Evolutionary conservation across 2,329 filamentous ascomycete genomes (phyloP).

Genomic region (Corinectria fuckeliana): DNA sequence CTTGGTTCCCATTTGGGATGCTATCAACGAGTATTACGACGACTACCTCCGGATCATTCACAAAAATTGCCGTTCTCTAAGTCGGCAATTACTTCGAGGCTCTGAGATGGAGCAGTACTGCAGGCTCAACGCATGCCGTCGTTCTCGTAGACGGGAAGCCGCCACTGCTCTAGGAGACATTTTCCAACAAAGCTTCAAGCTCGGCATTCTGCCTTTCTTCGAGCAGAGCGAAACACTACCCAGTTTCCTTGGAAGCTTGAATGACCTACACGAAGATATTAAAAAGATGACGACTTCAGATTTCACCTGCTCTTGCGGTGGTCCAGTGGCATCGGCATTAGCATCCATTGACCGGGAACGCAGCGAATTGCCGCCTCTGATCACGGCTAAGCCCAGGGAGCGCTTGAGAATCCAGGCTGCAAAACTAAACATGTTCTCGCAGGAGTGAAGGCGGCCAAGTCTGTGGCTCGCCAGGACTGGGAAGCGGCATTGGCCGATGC

Average conservation of each 20-base stretch:
- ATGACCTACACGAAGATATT: neutral
- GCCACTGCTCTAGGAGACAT: neutral
- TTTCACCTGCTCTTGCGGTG: neutral
- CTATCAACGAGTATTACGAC: neutral
- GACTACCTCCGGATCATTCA: neutral
- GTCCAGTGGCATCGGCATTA: neutral
- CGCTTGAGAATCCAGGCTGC: neutral
- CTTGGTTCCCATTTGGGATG: too few relatives aligned
- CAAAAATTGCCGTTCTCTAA: too few relatives aligned
- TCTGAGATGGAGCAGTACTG: neutral
- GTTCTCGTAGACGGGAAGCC: too few relatives aligned
- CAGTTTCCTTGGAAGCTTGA: neutral
- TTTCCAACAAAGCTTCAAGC: neutral
- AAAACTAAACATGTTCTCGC: neutral
- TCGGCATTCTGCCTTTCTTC: neutral
- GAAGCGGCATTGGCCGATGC: neutral
- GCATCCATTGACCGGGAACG: neutral
- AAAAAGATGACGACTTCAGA: rapidly evolving
- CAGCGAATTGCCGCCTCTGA: neutral
- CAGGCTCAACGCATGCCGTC: neutral
- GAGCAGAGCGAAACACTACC: too few relatives aligned
- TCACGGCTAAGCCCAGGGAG: neutral
- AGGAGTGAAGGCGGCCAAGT: rapidly evolving
- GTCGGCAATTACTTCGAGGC: neutral
- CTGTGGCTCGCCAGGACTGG: neutral